A percentile compares a stretch with the other conserved stretches of the same genome.
Evolutionary conservation across 78 protist genomes (phyloP).

Genomic region (slime mould (Dictyostelium discoideum)): dicty_2.7 NC_007088.5:2540001-2540500

Average conservation of each 20-base stretch:
- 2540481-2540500: slow-evolving; percentile 65
- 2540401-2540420: slow-evolving; percentile 11
- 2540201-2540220: background rate
- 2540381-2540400: background rate
- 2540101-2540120: background rate
- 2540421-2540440: slow-evolving; percentile 64
- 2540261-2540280: slow-evolving; percentile 46
- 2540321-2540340: slow-evolving; percentile 5
- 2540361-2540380: background rate
- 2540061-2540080: no score
- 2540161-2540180: background rate
- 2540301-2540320: slow-evolving; percentile 9
- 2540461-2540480: slow-evolving; percentile 39
- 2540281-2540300: background rate
- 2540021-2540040: no score
- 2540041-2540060: no score
- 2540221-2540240: slow-evolving; percentile 8
- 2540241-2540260: slow-evolving; percentile 19
- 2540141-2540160: background rate
- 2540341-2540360: background rate
- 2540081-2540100: no score
- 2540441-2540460: slow-evolving; percentile 16
- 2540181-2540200: background rate
- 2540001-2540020: no score
- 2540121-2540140: slow-evolving; percentile 17